Evolutionary conservation across 2,329 filamentous ascomycete species (phyloP).

Genomic region (Fusarium subglutinans): DNA sequence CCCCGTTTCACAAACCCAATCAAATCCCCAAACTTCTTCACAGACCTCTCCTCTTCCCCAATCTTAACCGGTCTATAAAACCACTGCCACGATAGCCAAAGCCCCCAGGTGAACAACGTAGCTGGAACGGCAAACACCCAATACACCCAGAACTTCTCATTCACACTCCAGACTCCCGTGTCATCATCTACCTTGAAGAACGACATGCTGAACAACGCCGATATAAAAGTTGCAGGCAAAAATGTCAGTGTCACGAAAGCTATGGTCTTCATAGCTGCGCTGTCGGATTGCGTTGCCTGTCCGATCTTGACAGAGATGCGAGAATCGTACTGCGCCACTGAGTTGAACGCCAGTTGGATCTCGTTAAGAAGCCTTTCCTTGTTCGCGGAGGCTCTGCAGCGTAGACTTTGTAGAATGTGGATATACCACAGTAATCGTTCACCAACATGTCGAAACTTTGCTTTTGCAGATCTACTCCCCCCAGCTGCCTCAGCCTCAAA

Average conservation of each 20-base stretch:
- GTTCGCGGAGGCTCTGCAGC: constrained; percentile 50
- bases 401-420: constrained; percentile 48
- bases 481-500: constrained; percentile 10
- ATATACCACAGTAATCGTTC: constrained; percentile 47
- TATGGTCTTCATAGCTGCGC: constrained; percentile 61
- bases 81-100: constrained; percentile 36
- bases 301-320: constrained; percentile 51
- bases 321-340: constrained; percentile 54
- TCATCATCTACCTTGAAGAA: constrained; percentile 51
- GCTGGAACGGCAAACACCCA: constrained; percentile 47
- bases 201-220: constrained; percentile 56
- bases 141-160: constrained; percentile 49
- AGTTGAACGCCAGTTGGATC: constrained; percentile 62
- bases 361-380: constrained; percentile 61
- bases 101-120: constrained; percentile 30
- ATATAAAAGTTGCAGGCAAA: constrained; percentile 62
- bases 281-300: constrained; percentile 54
- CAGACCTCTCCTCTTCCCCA: constrained; percentile 10
- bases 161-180: constrained; percentile 41
- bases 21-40: neutral
- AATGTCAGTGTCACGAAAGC: constrained; percentile 60
- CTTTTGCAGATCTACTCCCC: neutral
- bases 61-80: neutral
- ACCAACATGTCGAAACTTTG: constrained; percentile 36
- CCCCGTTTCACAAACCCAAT: neutral